phyloP scores from a whole-genome alignment of 345 rosid species.

The Eucalyptus curtisii region DNA sequence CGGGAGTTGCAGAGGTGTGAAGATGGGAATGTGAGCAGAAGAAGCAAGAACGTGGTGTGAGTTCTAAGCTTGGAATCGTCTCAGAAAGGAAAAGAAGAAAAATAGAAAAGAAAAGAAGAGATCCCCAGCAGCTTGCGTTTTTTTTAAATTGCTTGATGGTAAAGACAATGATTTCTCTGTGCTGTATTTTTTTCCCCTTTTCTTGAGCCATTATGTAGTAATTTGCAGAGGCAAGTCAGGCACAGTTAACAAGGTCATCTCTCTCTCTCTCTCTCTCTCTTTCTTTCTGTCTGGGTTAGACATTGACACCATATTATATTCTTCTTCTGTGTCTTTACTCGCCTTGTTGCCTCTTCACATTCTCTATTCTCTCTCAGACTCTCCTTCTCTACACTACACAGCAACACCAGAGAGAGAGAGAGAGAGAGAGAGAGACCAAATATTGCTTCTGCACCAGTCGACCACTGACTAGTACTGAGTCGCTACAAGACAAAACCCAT shows the following conservation, averaged over 20 bases:
- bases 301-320: neutral
- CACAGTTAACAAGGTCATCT: neutral
- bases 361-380: neutral
- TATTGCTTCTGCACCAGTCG: neutral
- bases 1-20: neutral
- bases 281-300: neutral
- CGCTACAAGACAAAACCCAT: neutral
- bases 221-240: neutral
- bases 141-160: neutral
- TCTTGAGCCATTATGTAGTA: neutral
- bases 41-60: neutral
- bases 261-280: neutral
- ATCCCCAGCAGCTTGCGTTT: neutral
- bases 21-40: neutral
- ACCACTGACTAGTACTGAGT: conserved; percentile 5
- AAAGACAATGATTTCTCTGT: neutral
- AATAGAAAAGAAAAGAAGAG: neutral
- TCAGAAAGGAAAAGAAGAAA: neutral
- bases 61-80: neutral
- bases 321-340: conserved; percentile 5
- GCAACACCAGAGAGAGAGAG: neutral
- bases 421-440: neutral
- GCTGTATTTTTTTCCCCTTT: neutral
- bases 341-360: conserved; percentile 6
- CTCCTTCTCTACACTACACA: neutral